A percentile compares a stretch with the other conserved stretches of the same genome.
phyloP scores from a whole-genome alignment of 2,329 filamentous ascomycete species.

The Pseudogymnoascus sp. region DNA sequence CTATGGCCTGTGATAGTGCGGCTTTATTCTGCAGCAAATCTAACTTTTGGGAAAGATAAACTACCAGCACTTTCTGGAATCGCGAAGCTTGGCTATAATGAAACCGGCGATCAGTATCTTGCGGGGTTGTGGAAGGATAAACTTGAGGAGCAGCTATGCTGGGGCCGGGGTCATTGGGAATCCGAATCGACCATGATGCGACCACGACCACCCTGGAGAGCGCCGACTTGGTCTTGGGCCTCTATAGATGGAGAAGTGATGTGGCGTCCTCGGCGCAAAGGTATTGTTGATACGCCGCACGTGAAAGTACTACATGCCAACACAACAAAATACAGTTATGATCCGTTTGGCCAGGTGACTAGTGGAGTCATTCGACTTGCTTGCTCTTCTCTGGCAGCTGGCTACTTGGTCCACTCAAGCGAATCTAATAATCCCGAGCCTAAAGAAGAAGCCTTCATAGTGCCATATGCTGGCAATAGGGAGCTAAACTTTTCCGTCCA shows the following conservation, averaged over 20 bases:
- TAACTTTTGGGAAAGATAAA: constrained; percentile 14
- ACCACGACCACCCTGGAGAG: constrained; percentile 12
- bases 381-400: constrained; percentile 14
- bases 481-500: constrained; percentile 5
- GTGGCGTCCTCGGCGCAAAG: constrained; percentile 8
- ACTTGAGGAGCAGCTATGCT: constrained; percentile 15
- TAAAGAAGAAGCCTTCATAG: neutral
- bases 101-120: neutral
- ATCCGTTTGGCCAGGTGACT: constrained; percentile 15
- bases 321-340: constrained; percentile 9
- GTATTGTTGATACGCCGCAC: constrained; percentile 8
- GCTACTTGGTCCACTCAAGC: constrained; percentile 10
- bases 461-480: neutral
- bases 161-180: neutral
- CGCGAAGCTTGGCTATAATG: constrained; percentile 1
- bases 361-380: constrained; percentile 16
- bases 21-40: constrained; percentile 10
- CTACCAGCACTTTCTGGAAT: constrained; percentile 16
- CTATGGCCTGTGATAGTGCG: constrained; percentile 7
- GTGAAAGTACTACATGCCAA: constrained; percentile 13
- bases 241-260: constrained; percentile 10
- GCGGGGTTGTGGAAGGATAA: constrained; percentile 14
- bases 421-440: neutral
- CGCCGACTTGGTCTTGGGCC: constrained; percentile 17
- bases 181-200: neutral